A percentile compares a stretch with the other conserved stretches of the same genome.
These are phyloP conservation scores for Vitis hybrid DNA, from an alignment of 177 flowering plant species.

Conservation along the genomic window DNA sequence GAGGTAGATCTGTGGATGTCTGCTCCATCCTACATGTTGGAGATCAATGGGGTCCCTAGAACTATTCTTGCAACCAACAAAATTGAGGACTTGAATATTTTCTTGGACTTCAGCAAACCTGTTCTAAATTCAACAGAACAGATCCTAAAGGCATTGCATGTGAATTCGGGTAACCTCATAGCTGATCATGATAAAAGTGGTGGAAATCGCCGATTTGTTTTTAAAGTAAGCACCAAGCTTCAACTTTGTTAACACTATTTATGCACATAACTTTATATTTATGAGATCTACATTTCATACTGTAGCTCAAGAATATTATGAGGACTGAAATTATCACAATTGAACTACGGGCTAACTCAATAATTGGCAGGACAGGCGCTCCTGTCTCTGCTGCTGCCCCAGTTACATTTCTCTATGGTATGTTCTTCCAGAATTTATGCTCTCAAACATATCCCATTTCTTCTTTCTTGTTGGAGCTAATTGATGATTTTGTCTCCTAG, in stretches of 20 bases:
- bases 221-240: conserved; percentile 31
- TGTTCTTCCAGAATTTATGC: conserved; percentile 1
- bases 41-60: conserved; percentile 40
- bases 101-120: conserved; percentile 53
- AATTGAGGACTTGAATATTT: conserved; percentile 40
- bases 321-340: conserved; percentile 43
- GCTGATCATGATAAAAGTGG: conserved; percentile 29
- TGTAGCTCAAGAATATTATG: conserved; percentile 45
- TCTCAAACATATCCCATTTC: not conserved
- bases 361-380: conserved; percentile 46
- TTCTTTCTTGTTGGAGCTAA: conserved; percentile 13
- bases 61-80: conserved; percentile 59
- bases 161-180: conserved; percentile 31
- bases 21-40: conserved; percentile 47
- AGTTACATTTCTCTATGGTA: conserved; percentile 52
- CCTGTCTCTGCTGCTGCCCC: conserved; percentile 39
- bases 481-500: conserved; percentile 23
- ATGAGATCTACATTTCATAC: not conserved
- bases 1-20: conserved; percentile 50
- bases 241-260: not conserved
- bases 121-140: conserved; percentile 47
- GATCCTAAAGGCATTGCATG: conserved; percentile 31
- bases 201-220: conserved; percentile 41
- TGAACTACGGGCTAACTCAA: conserved; percentile 25
- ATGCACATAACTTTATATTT: not conserved